Evolutionary conservation across 176 grass and related monocot species (phyloP).

Genomic region (Raddia guianensis): DNA sequence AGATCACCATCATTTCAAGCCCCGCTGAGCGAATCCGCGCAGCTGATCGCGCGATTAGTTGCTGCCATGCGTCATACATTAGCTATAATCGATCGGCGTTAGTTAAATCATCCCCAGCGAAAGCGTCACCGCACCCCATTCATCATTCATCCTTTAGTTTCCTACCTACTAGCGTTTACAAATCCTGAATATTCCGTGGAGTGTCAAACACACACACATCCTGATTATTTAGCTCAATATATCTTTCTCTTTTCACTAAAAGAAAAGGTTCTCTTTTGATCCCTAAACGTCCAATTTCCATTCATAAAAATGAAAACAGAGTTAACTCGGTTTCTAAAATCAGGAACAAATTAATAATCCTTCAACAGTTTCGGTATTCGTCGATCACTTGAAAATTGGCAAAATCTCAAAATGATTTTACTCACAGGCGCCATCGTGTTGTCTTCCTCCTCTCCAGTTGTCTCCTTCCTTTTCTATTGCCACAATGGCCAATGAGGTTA

Average conservation of each 20-base stretch:
- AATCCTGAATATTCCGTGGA: slow-evolving; percentile 15
- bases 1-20: slow-evolving; percentile 42
- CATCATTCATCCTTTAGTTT: slow-evolving; percentile 24
- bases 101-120: slow-evolving; percentile 4
- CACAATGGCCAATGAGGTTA: too few relatives aligned
- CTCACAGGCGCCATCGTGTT: too few relatives aligned
- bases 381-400: too few relatives aligned
- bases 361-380: too few relatives aligned
- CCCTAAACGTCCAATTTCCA: too few relatives aligned
- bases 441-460: too few relatives aligned
- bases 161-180: slow-evolving; percentile 31
- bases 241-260: not conserved
- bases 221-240: not conserved
- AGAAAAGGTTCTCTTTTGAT: too few relatives aligned
- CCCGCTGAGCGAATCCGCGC: slow-evolving; percentile 31
- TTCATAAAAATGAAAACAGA: too few relatives aligned
- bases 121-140: not conserved
- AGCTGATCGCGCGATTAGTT: slow-evolving; percentile 13
- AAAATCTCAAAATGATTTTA: too few relatives aligned
- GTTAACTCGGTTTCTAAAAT: too few relatives aligned
- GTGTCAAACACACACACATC: slow-evolving; percentile 22
- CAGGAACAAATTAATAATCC: too few relatives aligned
- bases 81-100: not conserved
- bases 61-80: slow-evolving; percentile 40
- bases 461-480: too few relatives aligned